Percentiles rank a stretch among this genome's conserved stretches.
Conservation (phyloP, 2,329 filamentous ascomycete genomes). For the Fusarium falciforme region DNA sequence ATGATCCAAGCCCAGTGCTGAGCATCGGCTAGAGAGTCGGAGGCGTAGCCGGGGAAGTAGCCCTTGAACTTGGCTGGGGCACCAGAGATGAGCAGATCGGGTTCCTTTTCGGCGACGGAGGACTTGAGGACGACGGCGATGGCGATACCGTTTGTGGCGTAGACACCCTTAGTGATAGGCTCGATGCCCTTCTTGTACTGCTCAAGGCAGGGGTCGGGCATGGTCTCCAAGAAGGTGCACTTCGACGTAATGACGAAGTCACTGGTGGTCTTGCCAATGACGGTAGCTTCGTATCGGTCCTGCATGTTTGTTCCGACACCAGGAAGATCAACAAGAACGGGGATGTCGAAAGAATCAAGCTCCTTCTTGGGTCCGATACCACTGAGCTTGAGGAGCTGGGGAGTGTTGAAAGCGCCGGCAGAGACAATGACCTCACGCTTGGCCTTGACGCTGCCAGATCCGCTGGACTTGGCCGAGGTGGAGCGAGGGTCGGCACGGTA, state of each 20-base stretch:
- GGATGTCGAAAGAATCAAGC: constrained; percentile 48
- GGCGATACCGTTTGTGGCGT: constrained; percentile 63
- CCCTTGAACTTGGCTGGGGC: constrained; percentile 65
- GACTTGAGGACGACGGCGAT: constrained; percentile 56
- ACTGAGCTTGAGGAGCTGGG: constrained; percentile 62
- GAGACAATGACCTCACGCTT: constrained; percentile 58
- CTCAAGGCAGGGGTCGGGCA: constrained; percentile 34
- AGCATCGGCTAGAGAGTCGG: constrained; percentile 55
- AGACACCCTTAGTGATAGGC: constrained; percentile 41
- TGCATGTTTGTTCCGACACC: constrained; percentile 70
- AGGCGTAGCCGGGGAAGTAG: constrained; percentile 66
- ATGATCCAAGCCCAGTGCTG: constrained; percentile 56
- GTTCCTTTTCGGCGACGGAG: constrained; percentile 54
- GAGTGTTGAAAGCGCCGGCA: constrained; percentile 61
- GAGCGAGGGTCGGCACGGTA: constrained; percentile 42
- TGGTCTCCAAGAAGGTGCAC: constrained; percentile 34
- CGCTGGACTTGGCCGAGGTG: constrained; percentile 9
- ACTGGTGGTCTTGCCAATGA: constrained; percentile 30
- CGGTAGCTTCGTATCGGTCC: constrained; percentile 60
- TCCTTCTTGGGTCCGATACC: constrained; percentile 48
- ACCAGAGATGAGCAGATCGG: constrained; percentile 67
- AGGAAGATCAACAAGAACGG: constrained; percentile 52
- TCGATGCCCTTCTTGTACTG: constrained; percentile 24
- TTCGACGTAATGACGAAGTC: constrained; percentile 37
- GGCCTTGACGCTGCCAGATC: constrained; percentile 17